These are phyloP conservation scores for Termitomyces sp. DNA, from an alignment of 768 basidiomycete species.

Conservation along the genomic window DNA sequence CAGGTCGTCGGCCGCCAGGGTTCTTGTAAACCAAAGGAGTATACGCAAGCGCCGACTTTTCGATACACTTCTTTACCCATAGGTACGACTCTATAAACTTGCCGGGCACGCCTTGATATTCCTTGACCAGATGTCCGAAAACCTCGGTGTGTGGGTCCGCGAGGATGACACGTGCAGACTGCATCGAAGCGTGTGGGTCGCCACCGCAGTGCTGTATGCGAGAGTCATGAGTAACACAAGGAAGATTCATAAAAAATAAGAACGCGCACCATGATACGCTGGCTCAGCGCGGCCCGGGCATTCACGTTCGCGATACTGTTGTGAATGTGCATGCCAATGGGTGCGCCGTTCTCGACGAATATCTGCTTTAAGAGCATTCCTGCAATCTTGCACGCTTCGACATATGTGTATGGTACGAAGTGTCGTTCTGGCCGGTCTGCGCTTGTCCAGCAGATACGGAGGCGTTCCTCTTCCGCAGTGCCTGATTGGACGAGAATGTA, in stretches of 20 bases:
- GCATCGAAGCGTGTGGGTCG: conserved; percentile 66
- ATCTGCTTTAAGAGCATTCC: conserved; percentile 74
- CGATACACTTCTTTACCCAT: conserved; percentile 84
- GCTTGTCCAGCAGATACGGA: conserved; percentile 70
- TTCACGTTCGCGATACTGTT: conserved; percentile 78
- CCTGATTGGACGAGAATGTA: conserved; percentile 69
- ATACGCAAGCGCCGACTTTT: conserved; percentile 58
- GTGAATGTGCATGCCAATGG: conserved; percentile 79
- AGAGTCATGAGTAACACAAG: background rate
- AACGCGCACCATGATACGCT: conserved; percentile 62
- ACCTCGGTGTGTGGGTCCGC: conserved; percentile 79
- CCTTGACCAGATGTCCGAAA: conserved; percentile 70
- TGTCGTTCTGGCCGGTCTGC: conserved; percentile 68
- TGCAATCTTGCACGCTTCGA: conserved; percentile 82
- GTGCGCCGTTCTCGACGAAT: conserved; percentile 60
- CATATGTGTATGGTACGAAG: conserved; percentile 79
- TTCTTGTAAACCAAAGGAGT: conserved; percentile 83
- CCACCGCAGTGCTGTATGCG: conserved; percentile 70
- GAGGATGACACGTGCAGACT: conserved; percentile 71
- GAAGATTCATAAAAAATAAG: background rate
- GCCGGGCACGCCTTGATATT: conserved; percentile 62
- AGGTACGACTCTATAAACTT: conserved; percentile 80
- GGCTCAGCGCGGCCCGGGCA: conserved; percentile 59
- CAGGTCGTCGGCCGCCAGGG: conserved; percentile 74
- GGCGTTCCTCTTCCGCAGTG: conserved; percentile 69